phyloP scores from a whole-genome alignment of 768 basidiomycete genomes.

The Mycena vitilis region DNA sequence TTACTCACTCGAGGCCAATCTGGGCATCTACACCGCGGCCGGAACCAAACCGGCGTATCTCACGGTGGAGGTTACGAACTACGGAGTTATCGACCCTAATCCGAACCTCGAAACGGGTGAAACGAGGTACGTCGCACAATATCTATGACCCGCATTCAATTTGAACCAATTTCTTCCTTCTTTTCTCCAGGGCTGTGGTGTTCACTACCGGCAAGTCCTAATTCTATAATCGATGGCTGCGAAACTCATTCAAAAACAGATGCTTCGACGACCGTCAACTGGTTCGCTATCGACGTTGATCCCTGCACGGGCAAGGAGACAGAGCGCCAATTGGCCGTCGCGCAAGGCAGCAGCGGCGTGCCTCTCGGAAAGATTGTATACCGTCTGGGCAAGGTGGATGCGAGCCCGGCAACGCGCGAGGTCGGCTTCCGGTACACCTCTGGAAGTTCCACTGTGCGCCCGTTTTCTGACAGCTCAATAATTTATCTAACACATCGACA shows the following conservation, averaged over 20 bases:
- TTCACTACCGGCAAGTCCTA: background rate
- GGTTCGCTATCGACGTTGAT: slow-evolving; percentile 39
- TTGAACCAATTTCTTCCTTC: background rate
- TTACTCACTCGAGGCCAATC: slow-evolving; percentile 36
- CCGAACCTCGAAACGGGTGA: slow-evolving; percentile 8
- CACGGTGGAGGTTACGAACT: slow-evolving; percentile 25
- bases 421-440: slow-evolving; percentile 29
- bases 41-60: slow-evolving; percentile 36
- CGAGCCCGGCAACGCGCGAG: slow-evolving; percentile 36
- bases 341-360: background rate
- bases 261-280: slow-evolving; percentile 24
- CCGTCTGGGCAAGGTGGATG: slow-evolving; percentile 23
- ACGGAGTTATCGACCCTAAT: background rate
- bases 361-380: slow-evolving; percentile 8
- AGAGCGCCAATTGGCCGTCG: slow-evolving; percentile 28
- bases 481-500: background rate
- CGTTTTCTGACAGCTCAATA: background rate
- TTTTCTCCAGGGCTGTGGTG: background rate
- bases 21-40: slow-evolving; percentile 36
- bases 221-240: background rate
- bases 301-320: slow-evolving; percentile 37
- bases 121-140: background rate
- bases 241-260: background rate
- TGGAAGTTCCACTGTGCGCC: background rate
- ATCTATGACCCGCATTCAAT: background rate